Conservation (phyloP, 177 flowering plant genomes). For the Telopea speciosissima region DNA sequence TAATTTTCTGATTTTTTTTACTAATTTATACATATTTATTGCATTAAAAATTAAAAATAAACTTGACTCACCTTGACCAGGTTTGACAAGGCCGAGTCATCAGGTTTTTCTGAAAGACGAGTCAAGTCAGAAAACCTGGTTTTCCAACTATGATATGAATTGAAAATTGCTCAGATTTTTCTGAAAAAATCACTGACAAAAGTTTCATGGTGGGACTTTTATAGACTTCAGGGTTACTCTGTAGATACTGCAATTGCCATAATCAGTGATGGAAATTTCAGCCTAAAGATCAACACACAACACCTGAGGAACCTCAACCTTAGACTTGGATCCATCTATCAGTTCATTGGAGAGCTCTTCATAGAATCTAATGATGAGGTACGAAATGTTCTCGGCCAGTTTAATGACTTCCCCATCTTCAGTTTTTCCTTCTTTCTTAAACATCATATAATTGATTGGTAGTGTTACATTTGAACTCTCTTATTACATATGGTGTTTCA, state of each 20-base stretch:
- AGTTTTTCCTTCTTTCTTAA: background rate
- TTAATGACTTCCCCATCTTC: background rate
- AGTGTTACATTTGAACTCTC: background rate
- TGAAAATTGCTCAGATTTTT: background rate
- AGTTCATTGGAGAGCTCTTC: slow-evolving; percentile 81
- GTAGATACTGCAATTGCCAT: slow-evolving; percentile 53
- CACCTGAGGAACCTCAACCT: slow-evolving; percentile 57
- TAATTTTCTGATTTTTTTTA: too few relatives aligned
- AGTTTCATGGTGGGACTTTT: background rate
- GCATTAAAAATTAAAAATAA: too few relatives aligned
- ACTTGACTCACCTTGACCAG: too few relatives aligned
- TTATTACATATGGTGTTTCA: slow-evolving; percentile 19
- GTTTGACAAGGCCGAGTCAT: too few relatives aligned
- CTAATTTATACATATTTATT: too few relatives aligned
- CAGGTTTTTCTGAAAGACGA: too few relatives aligned
- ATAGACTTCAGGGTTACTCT: slow-evolving; percentile 58
- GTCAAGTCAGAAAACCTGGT: too few relatives aligned
- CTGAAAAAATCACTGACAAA: background rate
- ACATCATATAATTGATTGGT: too few relatives aligned
- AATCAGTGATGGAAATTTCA: slow-evolving; percentile 51
- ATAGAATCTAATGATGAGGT: slow-evolving; percentile 55
- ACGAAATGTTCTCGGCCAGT: background rate
- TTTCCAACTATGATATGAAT: background rate
- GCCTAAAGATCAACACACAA: slow-evolving; percentile 55
- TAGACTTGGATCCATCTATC: slow-evolving; percentile 64